Evolutionary conservation across 768 basidiomycete genomes (phyloP), one percentile per base, ranked within the genome.

Genomic region (Boletus patriciae): DNA sequence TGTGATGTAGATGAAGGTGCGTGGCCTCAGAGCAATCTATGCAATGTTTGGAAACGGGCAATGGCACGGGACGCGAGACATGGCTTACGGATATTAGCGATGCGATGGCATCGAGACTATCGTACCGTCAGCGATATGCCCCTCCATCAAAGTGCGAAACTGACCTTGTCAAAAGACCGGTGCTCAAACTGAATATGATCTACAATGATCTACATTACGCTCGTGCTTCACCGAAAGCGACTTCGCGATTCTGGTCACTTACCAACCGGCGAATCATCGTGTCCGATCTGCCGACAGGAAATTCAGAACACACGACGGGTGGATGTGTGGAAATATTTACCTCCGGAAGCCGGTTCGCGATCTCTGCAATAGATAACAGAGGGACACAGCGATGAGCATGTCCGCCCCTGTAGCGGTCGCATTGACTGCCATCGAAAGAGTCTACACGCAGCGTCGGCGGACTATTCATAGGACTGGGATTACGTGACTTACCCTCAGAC

Each of bases 1-100:
- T 2, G 76, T 70, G 46, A 84, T 82, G 54, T 85, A 85, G 50
- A 83, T 68, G 70, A 83, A 82, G 0, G 82, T 79, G 6, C 75
- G 44, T 0, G 76, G 77, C 25, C 79, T 77, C 12, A 74, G 71
- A 18, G 72, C 55, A 61, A 84, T 83, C 82, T 84, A 51, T 27
- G 3, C 4, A 19, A 41, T 7, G 13, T 37, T 53, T 52, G 52
- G 41, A 13, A 27, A 23, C 37, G n/a, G 18, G 13, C 1, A 19
- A 29, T 15, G 15, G 4, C 19, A 16, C 23, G 7, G 15, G 19
- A 15, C 0, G 47, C 31, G 1, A 0, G 25, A 37, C 18, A 25
- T 42, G 18, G 41, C 66, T 18, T 54, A 81, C 83, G 19, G 80
- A 79, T 23, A 83, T 72, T 40, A 85, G 70, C 16, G 82, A 83